phyloP scores from a whole-genome alignment of 768 basidiomycete genomes.

The Termitomyces sp. region DNA sequence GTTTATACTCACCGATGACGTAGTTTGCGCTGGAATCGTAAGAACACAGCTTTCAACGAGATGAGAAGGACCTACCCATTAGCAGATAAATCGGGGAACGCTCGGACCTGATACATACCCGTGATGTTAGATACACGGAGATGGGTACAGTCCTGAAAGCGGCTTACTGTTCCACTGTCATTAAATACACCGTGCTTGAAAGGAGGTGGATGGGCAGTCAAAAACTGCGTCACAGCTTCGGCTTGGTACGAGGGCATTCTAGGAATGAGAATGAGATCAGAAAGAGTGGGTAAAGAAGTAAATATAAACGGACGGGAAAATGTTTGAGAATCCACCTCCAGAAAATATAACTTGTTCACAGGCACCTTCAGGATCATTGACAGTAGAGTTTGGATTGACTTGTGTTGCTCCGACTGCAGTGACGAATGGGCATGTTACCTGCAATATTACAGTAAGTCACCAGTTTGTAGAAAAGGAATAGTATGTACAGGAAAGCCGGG shows the following conservation, averaged over 20 bases:
- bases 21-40: conserved; percentile 33
- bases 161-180: conserved; percentile 37
- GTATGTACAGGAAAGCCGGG: conserved; percentile 24
- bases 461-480: not conserved
- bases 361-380: conserved; percentile 43
- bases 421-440: conserved; percentile 47
- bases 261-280: conserved; percentile 13
- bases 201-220: conserved; percentile 38
- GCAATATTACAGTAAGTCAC: not conserved
- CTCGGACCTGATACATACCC: conserved; percentile 36
- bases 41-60: not conserved
- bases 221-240: conserved; percentile 36
- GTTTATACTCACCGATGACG: conserved; percentile 30
- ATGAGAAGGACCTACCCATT: conserved; percentile 33
- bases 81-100: conserved; percentile 48
- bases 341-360: conserved; percentile 47
- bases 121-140: not conserved
- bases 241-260: conserved; percentile 47
- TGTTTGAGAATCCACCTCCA: conserved; percentile 52
- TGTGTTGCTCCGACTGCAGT: conserved; percentile 55
- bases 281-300: not conserved
- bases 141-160: not conserved
- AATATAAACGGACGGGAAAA: conserved; percentile 30
- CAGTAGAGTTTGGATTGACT: conserved; percentile 40
- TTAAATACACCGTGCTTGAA: conserved; percentile 44